These are phyloP conservation scores for Chenopodium suecicum DNA, from an alignment of 148 eudicot species.

Conservation along the genomic window DNA sequence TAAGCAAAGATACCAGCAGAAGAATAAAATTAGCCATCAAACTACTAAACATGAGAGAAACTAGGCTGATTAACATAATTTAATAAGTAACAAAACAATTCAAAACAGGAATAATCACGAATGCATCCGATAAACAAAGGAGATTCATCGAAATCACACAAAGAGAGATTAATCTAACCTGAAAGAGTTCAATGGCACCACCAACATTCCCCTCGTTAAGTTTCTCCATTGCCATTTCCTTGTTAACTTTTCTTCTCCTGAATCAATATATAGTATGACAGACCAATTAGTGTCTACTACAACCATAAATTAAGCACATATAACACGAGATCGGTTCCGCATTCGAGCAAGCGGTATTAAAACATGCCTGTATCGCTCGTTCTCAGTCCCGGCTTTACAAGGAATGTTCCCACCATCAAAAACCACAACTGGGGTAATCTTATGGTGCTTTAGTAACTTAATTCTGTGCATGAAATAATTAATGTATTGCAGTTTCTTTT, in stretches of 20 bases:
- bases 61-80: too few relatives aligned
- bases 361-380: constrained; percentile 63
- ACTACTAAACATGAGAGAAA: too few relatives aligned
- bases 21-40: too few relatives aligned
- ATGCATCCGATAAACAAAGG: neutral
- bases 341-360: neutral
- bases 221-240: constrained; percentile 74
- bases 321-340: neutral
- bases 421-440: constrained; percentile 78
- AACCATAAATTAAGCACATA: neutral
- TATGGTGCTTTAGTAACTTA: constrained; percentile 60
- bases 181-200: constrained; percentile 73
- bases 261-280: neutral
- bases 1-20: too few relatives aligned
- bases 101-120: neutral
- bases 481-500: constrained; percentile 68
- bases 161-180: constrained; percentile 37
- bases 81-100: neutral
- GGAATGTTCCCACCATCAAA: constrained; percentile 80
- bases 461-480: constrained; percentile 81
- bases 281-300: neutral
- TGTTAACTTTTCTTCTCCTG: constrained; percentile 65
- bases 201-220: constrained; percentile 61
- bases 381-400: constrained; percentile 66
- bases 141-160: neutral